Evolutionary conservation across 495 filamentous ascomycete genomes (phyloP).

Genomic region (Pyrenopolyporus hunteri): DNA sequence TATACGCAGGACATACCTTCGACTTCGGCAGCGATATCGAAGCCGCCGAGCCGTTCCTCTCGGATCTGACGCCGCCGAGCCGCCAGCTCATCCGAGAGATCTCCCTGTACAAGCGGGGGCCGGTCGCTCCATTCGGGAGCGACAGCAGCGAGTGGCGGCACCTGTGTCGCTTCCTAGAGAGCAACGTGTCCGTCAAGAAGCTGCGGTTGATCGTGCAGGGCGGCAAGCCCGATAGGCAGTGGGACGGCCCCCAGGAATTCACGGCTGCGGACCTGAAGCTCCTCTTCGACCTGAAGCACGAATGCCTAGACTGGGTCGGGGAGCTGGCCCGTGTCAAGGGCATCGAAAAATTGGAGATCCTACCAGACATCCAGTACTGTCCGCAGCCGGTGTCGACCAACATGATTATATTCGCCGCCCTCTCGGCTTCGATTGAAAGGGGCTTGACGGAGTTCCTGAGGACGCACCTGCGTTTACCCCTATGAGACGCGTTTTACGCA

Average conservation of each 20-base stretch:
- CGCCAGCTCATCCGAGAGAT: slow-evolving; percentile 52
- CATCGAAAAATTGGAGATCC: slow-evolving; percentile 50
- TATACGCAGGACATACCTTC: slow-evolving; percentile 60
- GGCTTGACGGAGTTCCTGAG: slow-evolving; percentile 56
- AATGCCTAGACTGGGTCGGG: slow-evolving; percentile 58
- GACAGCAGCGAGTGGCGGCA: slow-evolving; percentile 59
- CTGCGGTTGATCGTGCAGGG: slow-evolving; percentile 55
- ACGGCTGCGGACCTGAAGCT: slow-evolving; percentile 49
- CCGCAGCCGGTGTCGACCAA: slow-evolving; percentile 47
- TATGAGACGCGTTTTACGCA: neutral
- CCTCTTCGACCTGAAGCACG: slow-evolving; percentile 45
- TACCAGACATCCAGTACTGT: slow-evolving; percentile 49
- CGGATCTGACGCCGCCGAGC: slow-evolving; percentile 54
- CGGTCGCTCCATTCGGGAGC: slow-evolving; percentile 54
- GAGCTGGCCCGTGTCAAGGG: slow-evolving; percentile 50
- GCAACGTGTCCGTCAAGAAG: slow-evolving; percentile 42
- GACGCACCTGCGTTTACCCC: slow-evolving; percentile 39
- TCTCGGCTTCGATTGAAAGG: slow-evolving; percentile 57
- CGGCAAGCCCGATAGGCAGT: slow-evolving; percentile 48
- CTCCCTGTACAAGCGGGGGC: slow-evolving; percentile 55
- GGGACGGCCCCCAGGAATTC: slow-evolving; percentile 50
- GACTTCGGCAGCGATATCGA: slow-evolving; percentile 60
- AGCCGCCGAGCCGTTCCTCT: slow-evolving; percentile 60
- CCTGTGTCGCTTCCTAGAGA: slow-evolving; percentile 50
- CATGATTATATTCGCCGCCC: slow-evolving; percentile 56